Conservation (phyloP, 805 yeast species). For the Saccharomycopsis guyanensis region DNA sequence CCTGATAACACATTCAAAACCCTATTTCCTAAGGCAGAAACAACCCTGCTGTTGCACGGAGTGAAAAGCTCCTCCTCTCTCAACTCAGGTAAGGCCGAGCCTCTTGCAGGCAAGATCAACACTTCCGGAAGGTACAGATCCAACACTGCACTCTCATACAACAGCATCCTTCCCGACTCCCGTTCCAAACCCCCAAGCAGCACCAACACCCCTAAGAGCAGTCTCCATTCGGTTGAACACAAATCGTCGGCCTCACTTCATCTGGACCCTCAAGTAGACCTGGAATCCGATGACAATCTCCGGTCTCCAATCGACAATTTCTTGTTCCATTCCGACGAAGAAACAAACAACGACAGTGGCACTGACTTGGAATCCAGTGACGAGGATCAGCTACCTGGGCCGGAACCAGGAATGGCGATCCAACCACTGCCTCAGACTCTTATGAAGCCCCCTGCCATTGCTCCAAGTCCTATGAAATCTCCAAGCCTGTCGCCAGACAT, state of each 20-base stretch:
- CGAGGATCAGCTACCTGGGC: constrained; percentile 3
- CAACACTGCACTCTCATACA: constrained; percentile 17
- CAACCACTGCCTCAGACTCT: background rate
- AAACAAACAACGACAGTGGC: constrained; percentile 15
- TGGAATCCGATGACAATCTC: background rate
- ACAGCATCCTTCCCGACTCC: constrained; percentile 7
- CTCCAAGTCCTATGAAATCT: too few relatives aligned
- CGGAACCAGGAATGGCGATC: background rate
- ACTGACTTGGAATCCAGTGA: constrained; percentile 18
- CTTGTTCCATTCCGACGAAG: background rate
- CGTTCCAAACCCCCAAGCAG: constrained; percentile 2
- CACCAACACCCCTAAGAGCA: constrained; percentile 1
- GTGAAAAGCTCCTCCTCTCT: constrained; percentile 2
- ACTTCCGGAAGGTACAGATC: constrained; percentile 18
- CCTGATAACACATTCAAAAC: constrained; percentile 5
- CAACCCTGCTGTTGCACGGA: background rate
- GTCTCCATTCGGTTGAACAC: background rate
- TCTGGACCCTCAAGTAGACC: background rate
- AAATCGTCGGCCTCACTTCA: background rate
- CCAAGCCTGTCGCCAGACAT: too few relatives aligned
- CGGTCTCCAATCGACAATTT: background rate
- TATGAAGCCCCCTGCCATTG: background rate
- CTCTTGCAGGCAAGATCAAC: constrained; percentile 14
- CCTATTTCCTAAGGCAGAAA: background rate
- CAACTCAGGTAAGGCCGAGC: background rate